Evolutionary conservation across 148 eudicot species (phyloP).

Genomic region (Oxyria digyna): DNA sequence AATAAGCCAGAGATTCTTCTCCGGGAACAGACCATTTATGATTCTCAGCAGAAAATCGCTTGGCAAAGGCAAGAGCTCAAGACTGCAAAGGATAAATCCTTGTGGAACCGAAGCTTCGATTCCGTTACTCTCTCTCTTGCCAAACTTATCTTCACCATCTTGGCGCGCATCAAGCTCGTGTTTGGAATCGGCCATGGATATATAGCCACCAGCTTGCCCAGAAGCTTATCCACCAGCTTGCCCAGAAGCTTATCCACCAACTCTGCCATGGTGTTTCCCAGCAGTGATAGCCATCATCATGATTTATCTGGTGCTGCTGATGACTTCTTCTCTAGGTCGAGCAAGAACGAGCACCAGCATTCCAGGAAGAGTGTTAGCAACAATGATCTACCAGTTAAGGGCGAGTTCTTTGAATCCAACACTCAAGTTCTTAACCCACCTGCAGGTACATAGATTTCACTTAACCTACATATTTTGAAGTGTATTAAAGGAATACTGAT

Average conservation of each 20-base stretch:
- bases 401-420: slow-evolving; percentile 41
- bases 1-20: slow-evolving; percentile 9
- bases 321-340: slow-evolving; percentile 35
- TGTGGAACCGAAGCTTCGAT: slow-evolving; percentile 62
- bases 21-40: slow-evolving; percentile 13
- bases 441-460: not conserved
- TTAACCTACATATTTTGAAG: not conserved
- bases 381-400: not conserved
- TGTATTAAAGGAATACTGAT: not conserved
- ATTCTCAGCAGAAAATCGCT: slow-evolving; percentile 43
- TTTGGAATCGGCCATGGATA: slow-evolving; percentile 40
- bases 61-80: slow-evolving; percentile 70
- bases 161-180: slow-evolving; percentile 65
- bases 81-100: slow-evolving; percentile 45
- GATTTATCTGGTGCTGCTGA: not conserved
- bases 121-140: slow-evolving; percentile 35
- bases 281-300: slow-evolving; percentile 15
- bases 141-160: slow-evolving; percentile 42
- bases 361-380: slow-evolving; percentile 1
- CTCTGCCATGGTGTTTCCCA: slow-evolving; percentile 65
- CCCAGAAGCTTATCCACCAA: slow-evolving; percentile 61
- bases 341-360: slow-evolving; percentile 9
- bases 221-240: slow-evolving; percentile 57
- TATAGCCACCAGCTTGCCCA: slow-evolving; percentile 31
- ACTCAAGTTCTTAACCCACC: slow-evolving; percentile 22